A percentile compares a stretch with the other conserved stretches of the same genome.
Evolutionary conservation across 768 basidiomycete species (phyloP).

Genomic region (Candolleomyces aberdarensis): DNA sequence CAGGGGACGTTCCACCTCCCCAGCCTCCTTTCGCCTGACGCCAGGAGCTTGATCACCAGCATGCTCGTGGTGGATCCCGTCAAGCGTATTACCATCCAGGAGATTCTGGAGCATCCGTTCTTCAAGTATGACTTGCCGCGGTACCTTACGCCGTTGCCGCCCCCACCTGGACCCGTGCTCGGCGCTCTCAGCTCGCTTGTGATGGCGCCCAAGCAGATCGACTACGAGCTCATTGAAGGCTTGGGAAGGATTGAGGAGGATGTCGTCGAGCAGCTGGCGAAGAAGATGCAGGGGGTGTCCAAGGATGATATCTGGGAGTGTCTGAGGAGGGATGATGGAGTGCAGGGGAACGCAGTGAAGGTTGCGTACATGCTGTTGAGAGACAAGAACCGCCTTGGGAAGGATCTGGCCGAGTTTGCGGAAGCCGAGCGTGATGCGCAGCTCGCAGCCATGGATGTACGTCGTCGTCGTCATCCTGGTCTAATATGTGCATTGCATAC

Average conservation of each 20-base stretch:
- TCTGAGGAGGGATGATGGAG: constrained; percentile 77
- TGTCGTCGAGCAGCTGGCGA: constrained; percentile 78
- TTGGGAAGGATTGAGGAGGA: constrained; percentile 91
- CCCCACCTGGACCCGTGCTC: constrained; percentile 71
- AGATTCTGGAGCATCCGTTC: constrained; percentile 90
- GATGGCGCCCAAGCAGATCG: constrained; percentile 59
- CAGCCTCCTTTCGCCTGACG: constrained; percentile 72
- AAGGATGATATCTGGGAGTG: constrained; percentile 85
- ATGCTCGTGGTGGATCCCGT: constrained; percentile 96
- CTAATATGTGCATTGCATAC: neutral
- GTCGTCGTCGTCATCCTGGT: constrained; percentile 31
- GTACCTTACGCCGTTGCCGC: constrained; percentile 84
- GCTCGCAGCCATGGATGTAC: constrained; percentile 75
- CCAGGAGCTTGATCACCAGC: constrained; percentile 70
- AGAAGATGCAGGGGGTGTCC: constrained; percentile 67
- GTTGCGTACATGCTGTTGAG: constrained; percentile 93
- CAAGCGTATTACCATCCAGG: constrained; percentile 89
- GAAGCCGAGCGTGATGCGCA: constrained; percentile 86
- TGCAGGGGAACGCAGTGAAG: constrained; percentile 89
- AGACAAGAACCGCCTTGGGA: constrained; percentile 81
- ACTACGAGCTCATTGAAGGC: constrained; percentile 87
- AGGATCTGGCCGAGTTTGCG: constrained; percentile 76
- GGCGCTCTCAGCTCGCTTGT: constrained; percentile 73
- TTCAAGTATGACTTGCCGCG: constrained; percentile 82
- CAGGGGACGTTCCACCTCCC: constrained; percentile 89